These are phyloP conservation scores for Trichosanthes truncata DNA, from an alignment of 306 rosid species.

Conservation along the genomic window DNA sequence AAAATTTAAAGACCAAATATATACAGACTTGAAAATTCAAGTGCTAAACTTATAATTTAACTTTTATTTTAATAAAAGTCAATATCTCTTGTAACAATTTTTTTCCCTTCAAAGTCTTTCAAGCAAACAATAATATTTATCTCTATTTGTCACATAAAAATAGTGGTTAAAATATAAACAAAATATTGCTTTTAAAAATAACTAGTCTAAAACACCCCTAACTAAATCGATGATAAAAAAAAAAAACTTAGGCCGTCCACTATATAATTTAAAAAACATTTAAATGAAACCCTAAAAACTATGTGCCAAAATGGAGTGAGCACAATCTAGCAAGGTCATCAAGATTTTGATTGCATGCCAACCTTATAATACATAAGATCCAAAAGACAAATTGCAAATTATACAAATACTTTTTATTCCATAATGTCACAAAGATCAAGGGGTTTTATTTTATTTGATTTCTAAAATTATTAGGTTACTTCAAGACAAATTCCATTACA, in stretches of 20 bases:
- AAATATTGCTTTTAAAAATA: background rate
- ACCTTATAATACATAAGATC: background rate
- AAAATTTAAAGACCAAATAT: too few relatives aligned
- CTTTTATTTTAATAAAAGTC: background rate
- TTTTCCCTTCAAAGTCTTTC: too few relatives aligned
- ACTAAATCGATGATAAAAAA: background rate
- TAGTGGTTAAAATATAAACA: background rate
- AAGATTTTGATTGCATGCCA: background rate
- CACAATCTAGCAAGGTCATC: background rate
- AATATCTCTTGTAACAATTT: too few relatives aligned
- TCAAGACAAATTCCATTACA: background rate
- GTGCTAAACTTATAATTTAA: too few relatives aligned
- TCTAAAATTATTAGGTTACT: conserved; percentile 4
- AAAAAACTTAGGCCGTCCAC: background rate
- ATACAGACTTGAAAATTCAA: too few relatives aligned
- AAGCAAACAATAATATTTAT: too few relatives aligned
- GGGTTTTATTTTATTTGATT: background rate
- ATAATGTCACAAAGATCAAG: background rate
- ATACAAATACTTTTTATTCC: background rate
- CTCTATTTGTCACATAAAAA: background rate
- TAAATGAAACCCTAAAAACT: background rate
- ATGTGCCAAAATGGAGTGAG: background rate
- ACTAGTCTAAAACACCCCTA: background rate
- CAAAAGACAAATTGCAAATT: conserved; percentile 7
- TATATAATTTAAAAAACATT: background rate